These are phyloP conservation scores for Didymella exigua DNA, from an alignment of 2,329 filamentous ascomycete genomes.

Conservation along the genomic window DNA sequence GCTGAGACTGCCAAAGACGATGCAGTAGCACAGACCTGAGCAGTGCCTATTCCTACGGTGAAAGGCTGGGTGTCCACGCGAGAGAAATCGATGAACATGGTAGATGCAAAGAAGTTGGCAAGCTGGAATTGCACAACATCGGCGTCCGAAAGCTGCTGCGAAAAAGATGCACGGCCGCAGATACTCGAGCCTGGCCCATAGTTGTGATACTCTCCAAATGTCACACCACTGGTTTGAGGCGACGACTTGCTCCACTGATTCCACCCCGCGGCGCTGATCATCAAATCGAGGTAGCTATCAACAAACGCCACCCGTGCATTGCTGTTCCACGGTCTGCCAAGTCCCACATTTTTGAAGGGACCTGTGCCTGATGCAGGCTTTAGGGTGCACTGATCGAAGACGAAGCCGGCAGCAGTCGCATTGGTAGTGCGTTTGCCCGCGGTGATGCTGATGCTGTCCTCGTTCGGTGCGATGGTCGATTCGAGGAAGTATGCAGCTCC, in stretches of 20 bases:
- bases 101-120: conserved; percentile 49
- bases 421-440: conserved; percentile 50
- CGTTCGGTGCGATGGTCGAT: conserved; percentile 46
- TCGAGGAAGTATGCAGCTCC: conserved; percentile 54
- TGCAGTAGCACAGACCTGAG: conserved; percentile 29
- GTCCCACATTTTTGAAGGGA: conserved; percentile 39
- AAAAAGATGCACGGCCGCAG: conserved; percentile 45
- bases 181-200: conserved; percentile 43
- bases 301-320: conserved; percentile 28
- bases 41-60: conserved; percentile 37
- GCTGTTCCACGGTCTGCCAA: conserved; percentile 32
- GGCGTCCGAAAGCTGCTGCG: conserved; percentile 45
- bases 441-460: conserved; percentile 46
- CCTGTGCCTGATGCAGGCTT: conserved; percentile 35
- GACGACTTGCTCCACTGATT: conserved; percentile 27
- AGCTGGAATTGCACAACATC: conserved; percentile 50
- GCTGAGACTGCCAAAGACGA: conserved; percentile 17
- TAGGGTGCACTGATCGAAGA: conserved; percentile 48
- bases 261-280: conserved; percentile 29
- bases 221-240: conserved; percentile 26
- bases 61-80: conserved; percentile 49
- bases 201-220: conserved; percentile 46
- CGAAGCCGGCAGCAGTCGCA: conserved; percentile 47
- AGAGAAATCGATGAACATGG: conserved; percentile 52
- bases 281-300: conserved; percentile 26